phyloP scores from a whole-genome alignment of 176 grass and related monocot genomes.

The Alloteropsis semialata region DNA sequence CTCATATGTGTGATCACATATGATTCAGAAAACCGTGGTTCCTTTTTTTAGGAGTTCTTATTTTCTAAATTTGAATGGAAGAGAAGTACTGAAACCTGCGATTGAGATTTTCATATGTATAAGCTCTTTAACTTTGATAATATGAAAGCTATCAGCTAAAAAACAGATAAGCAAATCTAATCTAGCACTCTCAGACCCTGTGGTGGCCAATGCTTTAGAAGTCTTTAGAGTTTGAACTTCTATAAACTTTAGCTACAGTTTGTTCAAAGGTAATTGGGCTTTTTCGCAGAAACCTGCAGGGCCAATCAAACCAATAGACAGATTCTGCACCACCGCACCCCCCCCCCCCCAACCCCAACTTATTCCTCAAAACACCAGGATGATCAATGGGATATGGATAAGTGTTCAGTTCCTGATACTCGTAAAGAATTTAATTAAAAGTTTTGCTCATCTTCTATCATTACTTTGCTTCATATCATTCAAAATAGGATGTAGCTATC shows the following conservation, averaged over 20 bases:
- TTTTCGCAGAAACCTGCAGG: not conserved
- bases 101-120: slow-evolving; percentile 5
- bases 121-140: not conserved
- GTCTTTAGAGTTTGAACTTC: not conserved
- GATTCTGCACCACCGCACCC: not conserved
- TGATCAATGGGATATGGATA: not conserved
- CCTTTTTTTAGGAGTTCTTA: not conserved
- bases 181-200: not conserved
- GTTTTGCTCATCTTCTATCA: slow-evolving; percentile 11
- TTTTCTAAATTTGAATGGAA: not conserved
- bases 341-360: no score
- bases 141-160: not conserved
- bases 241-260: not conserved
- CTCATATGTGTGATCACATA: not conserved
- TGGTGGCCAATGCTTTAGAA: not conserved
- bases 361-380: not conserved
- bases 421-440: not conserved
- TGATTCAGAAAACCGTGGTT: not conserved
- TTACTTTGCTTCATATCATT: slow-evolving; percentile 6
- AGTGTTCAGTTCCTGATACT: not conserved
- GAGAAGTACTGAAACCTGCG: not conserved
- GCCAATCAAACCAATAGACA: not conserved
- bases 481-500: not conserved
- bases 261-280: not conserved
- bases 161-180: not conserved